Base-by-base conservation (phyloP, 2,329 filamentous ascomycete species). In the Fusarium pininemorale region DNA sequence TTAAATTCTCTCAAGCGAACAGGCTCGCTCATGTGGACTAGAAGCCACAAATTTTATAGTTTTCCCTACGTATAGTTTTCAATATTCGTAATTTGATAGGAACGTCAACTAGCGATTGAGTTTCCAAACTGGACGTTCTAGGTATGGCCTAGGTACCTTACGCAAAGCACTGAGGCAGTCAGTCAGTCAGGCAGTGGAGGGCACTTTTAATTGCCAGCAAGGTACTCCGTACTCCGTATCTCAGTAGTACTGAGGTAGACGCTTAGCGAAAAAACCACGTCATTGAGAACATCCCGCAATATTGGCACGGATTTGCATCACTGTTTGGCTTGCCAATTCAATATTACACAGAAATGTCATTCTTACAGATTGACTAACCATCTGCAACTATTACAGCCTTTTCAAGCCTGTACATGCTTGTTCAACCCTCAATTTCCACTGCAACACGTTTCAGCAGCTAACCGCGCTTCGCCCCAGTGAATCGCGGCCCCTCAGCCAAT, bases 401-500 rank as follows among this genome's bases (percentile, higher is more conserved):
- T 63, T 60, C 51, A 22, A 37, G 32, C 54, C 68, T 28, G 26
- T 54, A 64, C 26, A 58, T 50, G 45, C 53, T 35, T 22, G 50
- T 62, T 32, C 41, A 63, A 51, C 58, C 39, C 41, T 48, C 48
- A 55, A 69, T 51, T 55, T 53, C 60, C 48, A 41, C 38, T 61
- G 55, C 48, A 39, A 64, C 57, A 50, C 42, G 57, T 64, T 63
- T 66, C 68, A 66, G 70, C 64, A 69, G 35, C 75, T 79, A 79
- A 76, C 77, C 62, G 66, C 65, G 56, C 50, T 50, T 69, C 56
- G 60, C 63, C 67, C 61, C 62, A 59, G 63, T 70, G 71, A 73
- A 77, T 41, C 66, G 58, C 41, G 57, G 47, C 58, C 66, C 56
- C 51, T 66, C 64, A 75, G 56, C 77, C 77, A 78, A 78, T 78